Percentiles rank a stretch among this genome's conserved stretches.
Conservation (phyloP, 495 filamentous ascomycete genomes). For the Parathielavia hyrcaniae region DNA sequence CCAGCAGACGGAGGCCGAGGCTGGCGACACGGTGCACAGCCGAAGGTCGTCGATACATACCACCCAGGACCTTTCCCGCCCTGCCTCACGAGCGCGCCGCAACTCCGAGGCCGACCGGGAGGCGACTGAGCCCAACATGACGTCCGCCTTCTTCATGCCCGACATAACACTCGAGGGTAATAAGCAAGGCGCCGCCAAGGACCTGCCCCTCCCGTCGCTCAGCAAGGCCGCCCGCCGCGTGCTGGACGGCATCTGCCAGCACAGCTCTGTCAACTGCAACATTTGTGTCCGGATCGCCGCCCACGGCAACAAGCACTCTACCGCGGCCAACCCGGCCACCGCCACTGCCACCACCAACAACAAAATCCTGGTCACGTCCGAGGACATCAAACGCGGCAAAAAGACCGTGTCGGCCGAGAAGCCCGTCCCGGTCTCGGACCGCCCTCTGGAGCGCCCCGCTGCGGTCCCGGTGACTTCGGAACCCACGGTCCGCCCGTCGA, state of each 20-base stretch:
- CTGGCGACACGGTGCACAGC: conserved; percentile 8
- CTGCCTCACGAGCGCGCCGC: conserved; percentile 29
- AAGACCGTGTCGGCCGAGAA: conserved; percentile 57
- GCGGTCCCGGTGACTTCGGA: conserved; percentile 44
- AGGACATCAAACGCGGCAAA: conserved; percentile 37
- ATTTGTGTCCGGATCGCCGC: conserved; percentile 59
- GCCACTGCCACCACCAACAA: conserved; percentile 8
- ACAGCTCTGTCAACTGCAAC: conserved; percentile 65
- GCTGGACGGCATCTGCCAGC: conserved; percentile 54
- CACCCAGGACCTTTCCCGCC: conserved; percentile 19
- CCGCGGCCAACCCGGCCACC: conserved; percentile 6
- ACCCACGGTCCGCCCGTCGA: conserved; percentile 69
- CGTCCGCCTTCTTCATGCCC: conserved; percentile 63
- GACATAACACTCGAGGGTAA: conserved; percentile 42
- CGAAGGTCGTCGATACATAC: conserved; percentile 16
- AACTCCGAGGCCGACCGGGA: conserved; percentile 31
- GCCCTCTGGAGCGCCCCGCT: conserved; percentile 38
- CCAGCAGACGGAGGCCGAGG: conserved; percentile 26
- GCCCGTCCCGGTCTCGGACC: conserved; percentile 65
- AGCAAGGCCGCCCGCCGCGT: conserved; percentile 50
- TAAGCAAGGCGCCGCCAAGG: conserved; percentile 20
- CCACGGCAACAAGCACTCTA: conserved; percentile 30
- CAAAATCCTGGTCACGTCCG: conserved; percentile 24
- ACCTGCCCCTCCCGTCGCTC: conserved; percentile 34
- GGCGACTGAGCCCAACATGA: conserved; percentile 56